phyloP scores from a whole-genome alignment of 495 filamentous ascomycete species.

The Penicillium arizonense region DNA sequence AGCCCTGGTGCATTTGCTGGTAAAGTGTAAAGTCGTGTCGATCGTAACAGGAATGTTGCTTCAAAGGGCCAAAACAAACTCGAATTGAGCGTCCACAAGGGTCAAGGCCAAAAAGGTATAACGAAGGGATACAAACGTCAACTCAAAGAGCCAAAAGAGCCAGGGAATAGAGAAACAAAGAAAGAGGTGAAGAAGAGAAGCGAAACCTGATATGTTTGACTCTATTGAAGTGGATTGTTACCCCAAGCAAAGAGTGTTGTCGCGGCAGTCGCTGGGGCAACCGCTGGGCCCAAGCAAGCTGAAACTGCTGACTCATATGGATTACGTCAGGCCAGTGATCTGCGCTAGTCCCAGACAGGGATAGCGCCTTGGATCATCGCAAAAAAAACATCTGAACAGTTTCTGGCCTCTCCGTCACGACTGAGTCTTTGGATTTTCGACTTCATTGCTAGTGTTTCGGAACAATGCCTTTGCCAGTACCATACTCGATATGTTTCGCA shows the following conservation, averaged over 20 bases:
- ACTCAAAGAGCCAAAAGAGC: constrained; percentile 6
- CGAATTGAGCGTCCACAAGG: neutral
- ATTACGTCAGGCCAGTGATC: constrained; percentile 25
- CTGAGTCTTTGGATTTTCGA: neutral
- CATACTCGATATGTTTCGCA: constrained; percentile 35
- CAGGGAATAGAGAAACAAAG: constrained; percentile 9
- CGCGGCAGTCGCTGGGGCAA: constrained; percentile 43
- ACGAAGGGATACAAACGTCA: constrained; percentile 23
- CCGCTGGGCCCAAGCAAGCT: constrained; percentile 4
- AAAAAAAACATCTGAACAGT: constrained; percentile 16
- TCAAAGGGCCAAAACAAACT: constrained; percentile 9
- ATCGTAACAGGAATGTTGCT: constrained; percentile 31
- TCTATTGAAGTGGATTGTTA: constrained; percentile 29
- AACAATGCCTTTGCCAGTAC: constrained; percentile 36
- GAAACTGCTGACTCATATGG: neutral
- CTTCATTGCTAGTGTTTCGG: constrained; percentile 14
- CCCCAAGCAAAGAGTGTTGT: constrained; percentile 29
- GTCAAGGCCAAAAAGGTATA: constrained; percentile 17
- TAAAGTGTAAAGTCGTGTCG: constrained; percentile 27
- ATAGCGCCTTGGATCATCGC: constrained; percentile 14
- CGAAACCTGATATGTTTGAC: constrained; percentile 28
- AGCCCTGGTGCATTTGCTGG: constrained; percentile 14
- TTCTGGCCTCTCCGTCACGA: constrained; percentile 22
- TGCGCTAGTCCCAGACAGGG: constrained; percentile 23
- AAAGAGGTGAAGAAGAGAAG: constrained; percentile 23